A percentile compares a stretch with the other conserved stretches of the same genome.
phyloP scores from a whole-genome alignment of 2,329 filamentous ascomycete genomes.

The Claviceps sp. region DNA sequence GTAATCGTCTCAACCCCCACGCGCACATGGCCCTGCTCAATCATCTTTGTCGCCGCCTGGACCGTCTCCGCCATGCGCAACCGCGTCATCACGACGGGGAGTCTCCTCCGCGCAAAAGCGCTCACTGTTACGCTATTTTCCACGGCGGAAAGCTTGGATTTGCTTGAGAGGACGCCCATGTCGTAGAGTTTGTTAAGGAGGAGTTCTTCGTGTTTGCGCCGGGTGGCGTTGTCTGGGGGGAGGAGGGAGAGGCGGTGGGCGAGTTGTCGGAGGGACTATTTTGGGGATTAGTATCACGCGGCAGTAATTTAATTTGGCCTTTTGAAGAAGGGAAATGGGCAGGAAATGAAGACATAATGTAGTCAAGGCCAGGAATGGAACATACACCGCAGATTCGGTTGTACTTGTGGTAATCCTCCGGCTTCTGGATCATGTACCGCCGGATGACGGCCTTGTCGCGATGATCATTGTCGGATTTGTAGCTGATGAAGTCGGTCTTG shows the following conservation, averaged over 20 bases:
- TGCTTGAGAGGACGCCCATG: slow-evolving; percentile 71
- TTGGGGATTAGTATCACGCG: not conserved
- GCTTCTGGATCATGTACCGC: slow-evolving; percentile 84
- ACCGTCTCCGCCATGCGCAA: slow-evolving; percentile 87
- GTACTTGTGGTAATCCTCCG: slow-evolving; percentile 65
- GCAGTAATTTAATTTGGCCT: not conserved
- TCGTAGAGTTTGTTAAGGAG: slow-evolving; percentile 85
- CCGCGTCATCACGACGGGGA: slow-evolving; percentile 85
- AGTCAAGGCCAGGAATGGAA: slow-evolving; percentile 8
- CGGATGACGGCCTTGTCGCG: slow-evolving; percentile 67
- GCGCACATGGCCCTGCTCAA: slow-evolving; percentile 88
- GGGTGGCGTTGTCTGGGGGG: slow-evolving; percentile 62
- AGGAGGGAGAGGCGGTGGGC: slow-evolving; percentile 79
- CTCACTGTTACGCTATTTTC: slow-evolving; percentile 83
- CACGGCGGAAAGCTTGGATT: slow-evolving; percentile 68
- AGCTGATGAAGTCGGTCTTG: slow-evolving; percentile 85
- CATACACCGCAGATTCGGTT: slow-evolving; percentile 54
- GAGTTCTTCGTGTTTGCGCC: slow-evolving; percentile 73
- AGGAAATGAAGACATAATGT: not conserved
- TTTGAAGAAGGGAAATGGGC: not conserved
- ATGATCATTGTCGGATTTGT: slow-evolving; percentile 79
- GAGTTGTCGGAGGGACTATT: slow-evolving; percentile 68
- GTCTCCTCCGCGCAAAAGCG: slow-evolving; percentile 68
- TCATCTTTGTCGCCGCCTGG: slow-evolving; percentile 69
- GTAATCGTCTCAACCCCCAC: slow-evolving; percentile 84